Evolutionary conservation across 345 rosid genomes (phyloP).

Genomic region (Mallotus nudiflorus): DNA sequence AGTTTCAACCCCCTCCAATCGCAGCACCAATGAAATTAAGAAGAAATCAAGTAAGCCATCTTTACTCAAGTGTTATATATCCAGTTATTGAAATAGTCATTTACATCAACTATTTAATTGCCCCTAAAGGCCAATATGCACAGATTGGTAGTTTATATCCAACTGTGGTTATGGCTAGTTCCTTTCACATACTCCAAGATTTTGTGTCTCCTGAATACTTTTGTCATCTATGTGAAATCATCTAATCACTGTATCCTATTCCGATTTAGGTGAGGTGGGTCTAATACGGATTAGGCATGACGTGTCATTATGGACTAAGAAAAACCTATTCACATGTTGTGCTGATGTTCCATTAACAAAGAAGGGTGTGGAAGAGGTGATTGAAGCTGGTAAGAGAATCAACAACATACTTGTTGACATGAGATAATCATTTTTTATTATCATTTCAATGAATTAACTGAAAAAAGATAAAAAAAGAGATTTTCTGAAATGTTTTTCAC

Average conservation of each 20-base stretch:
- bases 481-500: too few species aligned
- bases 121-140: too few species aligned
- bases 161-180: too few species aligned
- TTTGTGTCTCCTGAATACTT: neutral
- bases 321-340: slow-evolving; percentile 95
- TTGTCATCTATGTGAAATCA: slow-evolving; percentile 6
- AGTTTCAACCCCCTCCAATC: slow-evolving; percentile 52
- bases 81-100: neutral
- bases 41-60: slow-evolving; percentile 61
- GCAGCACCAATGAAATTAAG: slow-evolving; percentile 33
- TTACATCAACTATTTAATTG: too few species aligned
- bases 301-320: slow-evolving; percentile 98
- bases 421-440: too few species aligned
- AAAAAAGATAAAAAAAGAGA: too few species aligned
- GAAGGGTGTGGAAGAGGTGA: slow-evolving; percentile 93
- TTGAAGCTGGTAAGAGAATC: slow-evolving; percentile 96
- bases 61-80: neutral
- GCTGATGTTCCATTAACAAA: slow-evolving; percentile 93
- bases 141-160: too few species aligned
- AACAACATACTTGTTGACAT: slow-evolving; percentile 91
- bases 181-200: neutral
- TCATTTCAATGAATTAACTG: too few species aligned
- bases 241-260: slow-evolving; percentile 5
- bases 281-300: slow-evolving; percentile 90
- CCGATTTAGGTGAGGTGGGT: slow-evolving; percentile 68